Evolutionary conservation across 345 rosid genomes (phyloP).

Genomic region (Ricinus communis): DNA sequence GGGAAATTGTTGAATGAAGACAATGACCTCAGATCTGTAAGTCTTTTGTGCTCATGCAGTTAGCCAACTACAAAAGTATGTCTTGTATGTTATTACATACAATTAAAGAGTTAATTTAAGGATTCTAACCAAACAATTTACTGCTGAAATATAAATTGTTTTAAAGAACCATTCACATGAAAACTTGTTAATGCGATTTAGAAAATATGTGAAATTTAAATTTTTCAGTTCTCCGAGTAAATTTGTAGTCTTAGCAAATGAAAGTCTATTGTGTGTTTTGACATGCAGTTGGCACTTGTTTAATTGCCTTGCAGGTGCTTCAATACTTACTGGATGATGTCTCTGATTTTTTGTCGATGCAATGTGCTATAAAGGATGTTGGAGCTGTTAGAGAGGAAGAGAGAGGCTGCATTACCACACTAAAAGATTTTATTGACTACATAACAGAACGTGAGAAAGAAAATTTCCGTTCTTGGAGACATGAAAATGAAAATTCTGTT

Average conservation of each 20-base stretch:
- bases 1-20: slow-evolving; percentile 91
- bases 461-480: slow-evolving; percentile 70
- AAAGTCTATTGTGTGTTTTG: background rate
- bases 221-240: background rate
- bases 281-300: slow-evolving; percentile 8
- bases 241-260: background rate
- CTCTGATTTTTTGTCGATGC: slow-evolving; percentile 62
- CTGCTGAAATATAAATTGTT: background rate
- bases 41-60: slow-evolving; percentile 32
- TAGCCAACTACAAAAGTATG: background rate
- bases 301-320: slow-evolving; percentile 63
- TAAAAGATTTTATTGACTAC: slow-evolving; percentile 61
- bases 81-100: background rate
- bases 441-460: slow-evolving; percentile 66
- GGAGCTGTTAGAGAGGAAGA: slow-evolving; percentile 35
- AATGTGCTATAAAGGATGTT: slow-evolving; percentile 35
- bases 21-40: slow-evolving; percentile 88
- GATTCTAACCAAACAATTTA: background rate
- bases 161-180: background rate
- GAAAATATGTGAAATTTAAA: background rate
- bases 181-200: background rate
- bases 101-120: background rate
- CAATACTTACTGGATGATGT: slow-evolving; percentile 88
- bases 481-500: slow-evolving; percentile 74
- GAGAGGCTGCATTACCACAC: slow-evolving; percentile 53